Evolutionary conservation across 2,329 filamentous ascomycete species (phyloP), one percentile per base, ranked within the genome.

Genomic region (Colletotrichum sojae): DNA sequence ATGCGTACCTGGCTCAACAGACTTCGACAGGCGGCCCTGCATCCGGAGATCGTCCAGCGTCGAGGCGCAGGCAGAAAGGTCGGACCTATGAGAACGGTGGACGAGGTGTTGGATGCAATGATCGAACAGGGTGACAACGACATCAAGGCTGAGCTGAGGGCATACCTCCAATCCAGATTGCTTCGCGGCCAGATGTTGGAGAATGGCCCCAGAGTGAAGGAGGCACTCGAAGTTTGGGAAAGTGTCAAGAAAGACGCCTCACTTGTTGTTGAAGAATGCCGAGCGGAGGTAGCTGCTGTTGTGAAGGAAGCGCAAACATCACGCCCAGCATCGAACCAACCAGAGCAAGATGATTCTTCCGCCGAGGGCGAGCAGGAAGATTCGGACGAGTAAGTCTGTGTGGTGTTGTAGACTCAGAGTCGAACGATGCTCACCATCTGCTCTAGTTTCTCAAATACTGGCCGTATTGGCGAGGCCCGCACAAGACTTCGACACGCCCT

Each of bases 71-170:
- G 91, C 1, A 85, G 87, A 52, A 89, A 85, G 56, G 85, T 85
- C 61, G 90, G 88, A 0, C 91, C 93, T 0, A 84, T 98, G 72
- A 88, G 93, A 13, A 97, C 95, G 0, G 91, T 97, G 2, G 88
- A 91, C 18, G 93, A 98, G 78, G 95, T 98, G 1, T 83, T 99
- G 12, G 91, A 94, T 72, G 90, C 91, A 5, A 98, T 99, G 95
- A 91, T 98, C 67, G 94, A 97, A 63, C 91, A 95, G 75, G 94
- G 92, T 51, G 92, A 95, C 66, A 83, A 83, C 6, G 77, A 81
- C 1, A 87, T 95, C 65, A 88, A 91, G 59, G 80, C 86, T 0
- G 91, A 95, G 67, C 91, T 96, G 75, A 88, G 94, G 60, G 82
- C 85, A 2, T 84, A 91, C 55, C 83, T 97, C 6, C 77, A 88